Conservation (phyloP, 225 moss, liverwort and hornwort genomes). For the Pseudoscleropodium purum region DNA sequence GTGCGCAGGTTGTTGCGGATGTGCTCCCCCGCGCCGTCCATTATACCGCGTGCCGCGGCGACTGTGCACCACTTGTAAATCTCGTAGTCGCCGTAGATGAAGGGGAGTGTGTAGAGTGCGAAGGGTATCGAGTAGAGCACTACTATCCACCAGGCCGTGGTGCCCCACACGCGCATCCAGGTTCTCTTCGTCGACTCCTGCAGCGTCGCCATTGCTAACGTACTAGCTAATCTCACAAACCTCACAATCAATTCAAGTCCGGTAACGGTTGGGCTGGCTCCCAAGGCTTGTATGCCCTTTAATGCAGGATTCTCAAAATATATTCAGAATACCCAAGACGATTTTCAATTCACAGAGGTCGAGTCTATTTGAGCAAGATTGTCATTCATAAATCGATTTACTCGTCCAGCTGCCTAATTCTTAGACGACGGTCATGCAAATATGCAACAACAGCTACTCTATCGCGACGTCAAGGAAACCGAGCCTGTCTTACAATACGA, state of each 20-base stretch:
- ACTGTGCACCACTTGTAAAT: constrained; percentile 15
- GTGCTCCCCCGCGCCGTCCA: constrained; percentile 5
- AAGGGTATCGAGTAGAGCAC: constrained; percentile 33
- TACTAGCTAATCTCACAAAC: background rate
- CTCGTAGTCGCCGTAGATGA: constrained; percentile 26
- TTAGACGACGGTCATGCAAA: background rate
- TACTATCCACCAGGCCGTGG: constrained; percentile 35
- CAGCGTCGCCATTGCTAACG: background rate
- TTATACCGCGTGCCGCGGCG: background rate
- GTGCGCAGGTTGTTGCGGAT: constrained; percentile 23
- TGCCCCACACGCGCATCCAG: constrained; percentile 16
- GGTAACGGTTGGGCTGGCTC: background rate
- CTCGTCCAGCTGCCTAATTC: background rate
- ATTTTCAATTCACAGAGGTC: background rate
- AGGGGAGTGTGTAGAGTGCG: constrained; percentile 21
- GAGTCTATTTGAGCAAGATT: background rate
- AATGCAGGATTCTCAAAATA: background rate
- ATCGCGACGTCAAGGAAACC: background rate
- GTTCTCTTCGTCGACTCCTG: background rate
- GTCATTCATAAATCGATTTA: background rate
- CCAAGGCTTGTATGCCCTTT: too few relatives aligned
- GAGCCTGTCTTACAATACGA: background rate
- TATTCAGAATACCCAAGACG: background rate
- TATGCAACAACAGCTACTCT: background rate
- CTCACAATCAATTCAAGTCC: background rate